A percentile compares a stretch with the other conserved stretches of the same genome.
Evolutionary conservation across 2,329 filamentous ascomycete genomes (phyloP).

Genomic region (Ophiostoma australiae): DNA sequence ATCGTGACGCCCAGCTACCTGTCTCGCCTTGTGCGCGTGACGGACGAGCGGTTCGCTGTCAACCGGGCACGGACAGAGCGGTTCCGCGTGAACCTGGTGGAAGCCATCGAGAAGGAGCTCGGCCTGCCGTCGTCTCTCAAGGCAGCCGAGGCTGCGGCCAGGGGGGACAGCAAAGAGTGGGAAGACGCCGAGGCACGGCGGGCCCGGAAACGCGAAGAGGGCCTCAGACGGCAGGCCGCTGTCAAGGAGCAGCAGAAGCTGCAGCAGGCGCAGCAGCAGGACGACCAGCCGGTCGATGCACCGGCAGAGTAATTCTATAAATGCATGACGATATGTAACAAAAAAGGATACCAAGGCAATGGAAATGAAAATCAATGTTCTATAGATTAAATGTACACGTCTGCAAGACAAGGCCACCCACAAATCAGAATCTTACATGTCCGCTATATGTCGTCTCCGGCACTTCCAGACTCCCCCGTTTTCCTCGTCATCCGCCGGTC

Average conservation of each 20-base stretch:
- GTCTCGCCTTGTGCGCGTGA: conserved; percentile 59
- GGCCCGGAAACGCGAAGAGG: conserved; percentile 55
- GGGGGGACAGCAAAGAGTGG: conserved; percentile 44
- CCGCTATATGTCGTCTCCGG: background rate
- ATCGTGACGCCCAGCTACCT: conserved; percentile 66
- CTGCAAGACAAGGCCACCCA: background rate
- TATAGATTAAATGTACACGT: conserved; percentile 15
- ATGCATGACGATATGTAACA: background rate
- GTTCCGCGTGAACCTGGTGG: conserved; percentile 52
- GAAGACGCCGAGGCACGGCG: conserved; percentile 50
- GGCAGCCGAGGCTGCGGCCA: conserved; percentile 21
- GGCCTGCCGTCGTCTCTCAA: background rate
- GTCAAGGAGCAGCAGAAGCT: conserved; percentile 20
- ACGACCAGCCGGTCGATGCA: background rate
- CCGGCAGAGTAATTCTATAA: background rate
- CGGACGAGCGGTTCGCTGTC: conserved; percentile 68
- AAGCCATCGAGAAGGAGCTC: conserved; percentile 32
- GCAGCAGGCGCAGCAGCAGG: conserved; percentile 36
- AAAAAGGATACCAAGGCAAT: background rate
- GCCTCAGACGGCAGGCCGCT: conserved; percentile 38
- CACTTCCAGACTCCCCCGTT: background rate
- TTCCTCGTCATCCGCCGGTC: background rate
- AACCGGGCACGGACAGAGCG: conserved; percentile 64
- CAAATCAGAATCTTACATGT: conserved; percentile 4
- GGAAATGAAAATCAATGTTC: conserved; percentile 4